Base-by-base conservation (phyloP, 306 rosid species). In the Heteromeles arbutifolia region DNA sequence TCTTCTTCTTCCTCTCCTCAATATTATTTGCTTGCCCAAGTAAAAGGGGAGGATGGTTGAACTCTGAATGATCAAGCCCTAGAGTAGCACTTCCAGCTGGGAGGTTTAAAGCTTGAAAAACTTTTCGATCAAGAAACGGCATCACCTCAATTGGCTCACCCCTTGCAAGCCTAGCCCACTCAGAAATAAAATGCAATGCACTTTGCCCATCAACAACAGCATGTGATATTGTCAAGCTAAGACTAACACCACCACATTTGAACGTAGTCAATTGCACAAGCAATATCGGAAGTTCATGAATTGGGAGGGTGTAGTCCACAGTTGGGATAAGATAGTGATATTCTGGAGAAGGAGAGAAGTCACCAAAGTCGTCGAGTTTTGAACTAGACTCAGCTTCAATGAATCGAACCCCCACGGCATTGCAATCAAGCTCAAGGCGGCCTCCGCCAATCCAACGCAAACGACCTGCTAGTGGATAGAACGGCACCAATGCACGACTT, bases 391-490 rank as follows among this genome's bases (percentile, higher is more conserved):
- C 86, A 0, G 97, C 95, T 75, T 86, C 90, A 0, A 82, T 39
- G 81, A 89, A 84, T 0, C 10, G 78, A 18, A n/a, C 81, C 1
- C 97, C 97, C 13, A 4, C 45, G 11, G 81, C 82, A 12, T 90
- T 89, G 82, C 97, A 87, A 2, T 88, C 74, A 2, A 91, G 80
- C 77, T 88, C 84, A 1, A 91, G 82, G 43, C 90, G 92, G 53
- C 88, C 84, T 0, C 74, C 67, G 4, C 45, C 65, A 7, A 74
- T 77, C 89, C 86, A 88, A 2, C 32, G 78, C 22, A 90, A 77
- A 41, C 92, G 92, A 65, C 92, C 93, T 0, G 93, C 92, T 0
- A 88, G 44, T 3, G 92, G 93, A 48, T 92, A 88, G 85, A 87
- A 92, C 41, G 87, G 82, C 64, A 87, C 90, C 4, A 92, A 68